Evolutionary conservation across 1,139 yeast species (phyloP).

Genomic region (Zygosaccharomyces sapae): DNA sequence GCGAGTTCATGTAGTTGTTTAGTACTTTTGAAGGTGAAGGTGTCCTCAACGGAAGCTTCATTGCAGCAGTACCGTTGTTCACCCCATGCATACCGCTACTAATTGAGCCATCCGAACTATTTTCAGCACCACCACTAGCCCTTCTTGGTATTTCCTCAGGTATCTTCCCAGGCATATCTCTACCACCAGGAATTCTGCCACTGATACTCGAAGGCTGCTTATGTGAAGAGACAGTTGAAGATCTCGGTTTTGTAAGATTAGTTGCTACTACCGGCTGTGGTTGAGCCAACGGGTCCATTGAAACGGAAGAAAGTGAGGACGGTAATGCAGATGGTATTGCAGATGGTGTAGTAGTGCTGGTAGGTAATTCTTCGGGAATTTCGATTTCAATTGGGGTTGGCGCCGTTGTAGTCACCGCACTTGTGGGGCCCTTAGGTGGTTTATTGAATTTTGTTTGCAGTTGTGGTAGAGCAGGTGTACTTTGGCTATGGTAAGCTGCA

Average conservation of each 20-base stretch:
- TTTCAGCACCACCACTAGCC: slow-evolving; percentile 4
- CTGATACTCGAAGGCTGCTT: slow-evolving; percentile 21
- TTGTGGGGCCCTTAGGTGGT: slow-evolving; percentile 21
- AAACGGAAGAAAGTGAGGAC: slow-evolving; percentile 14
- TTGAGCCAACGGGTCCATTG: slow-evolving; percentile 7
- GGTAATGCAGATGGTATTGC: slow-evolving; percentile 11
- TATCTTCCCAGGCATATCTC: slow-evolving; percentile 7
- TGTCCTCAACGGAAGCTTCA: slow-evolving; percentile 18
- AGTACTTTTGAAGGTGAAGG: slow-evolving; percentile 27
- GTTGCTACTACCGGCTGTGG: slow-evolving; percentile 5
- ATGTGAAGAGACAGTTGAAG: slow-evolving; percentile 22
- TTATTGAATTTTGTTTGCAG: slow-evolving; percentile 31
- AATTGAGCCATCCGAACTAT: slow-evolving; percentile 6
- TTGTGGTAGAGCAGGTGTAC: slow-evolving; percentile 31
- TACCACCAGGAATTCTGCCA: slow-evolving; percentile 25
- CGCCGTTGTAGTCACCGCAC: slow-evolving; percentile 29
- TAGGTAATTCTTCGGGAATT: slow-evolving; percentile 48
- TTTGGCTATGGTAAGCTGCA: slow-evolving; percentile 26
- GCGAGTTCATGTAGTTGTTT: slow-evolving; percentile 18
- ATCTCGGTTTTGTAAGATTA: slow-evolving; percentile 32
- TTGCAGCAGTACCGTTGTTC: background rate
- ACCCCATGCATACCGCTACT: slow-evolving; percentile 2
- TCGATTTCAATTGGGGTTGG: slow-evolving; percentile 53
- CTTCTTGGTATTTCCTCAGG: slow-evolving; percentile 9
- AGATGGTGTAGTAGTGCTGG: slow-evolving; percentile 23